Conservation (phyloP, 345 rosid species). For the Acer negundo region DNA sequence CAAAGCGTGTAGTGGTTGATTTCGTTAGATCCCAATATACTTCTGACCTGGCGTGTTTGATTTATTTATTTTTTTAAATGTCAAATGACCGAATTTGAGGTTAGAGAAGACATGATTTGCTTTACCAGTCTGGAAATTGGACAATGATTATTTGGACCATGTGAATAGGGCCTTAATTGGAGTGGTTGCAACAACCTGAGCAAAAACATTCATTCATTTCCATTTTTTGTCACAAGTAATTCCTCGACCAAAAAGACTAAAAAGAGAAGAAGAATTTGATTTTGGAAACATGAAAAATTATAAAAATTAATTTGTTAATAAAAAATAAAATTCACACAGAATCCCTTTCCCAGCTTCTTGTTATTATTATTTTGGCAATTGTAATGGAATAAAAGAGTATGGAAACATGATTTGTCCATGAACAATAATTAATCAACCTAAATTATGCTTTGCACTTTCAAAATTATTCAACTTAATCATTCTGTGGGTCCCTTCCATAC, state of each 20-base stretch:
- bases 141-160: neutral
- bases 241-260: too few species aligned
- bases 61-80: too few species aligned
- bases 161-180: neutral
- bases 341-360: too few species aligned
- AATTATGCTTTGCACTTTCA: neutral
- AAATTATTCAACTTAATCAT: constrained; percentile 1
- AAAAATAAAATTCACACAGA: too few species aligned
- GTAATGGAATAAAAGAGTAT: neutral
- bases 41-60: too few species aligned
- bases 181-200: neutral
- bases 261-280: too few species aligned
- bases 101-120: neutral
- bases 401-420: constrained; percentile 4
- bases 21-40: too few species aligned
- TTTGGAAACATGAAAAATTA: too few species aligned
- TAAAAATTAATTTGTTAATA: too few species aligned
- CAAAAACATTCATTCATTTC: neutral
- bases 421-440: constrained; percentile 14
- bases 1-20: too few species aligned
- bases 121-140: neutral
- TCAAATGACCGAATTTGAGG: neutral
- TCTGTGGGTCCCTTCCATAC: neutral
- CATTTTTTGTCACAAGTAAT: neutral
- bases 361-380: too few species aligned